Evolutionary conservation across 2,329 filamentous ascomycete genomes (phyloP), one percentile per base, ranked within the genome.

Genomic region (Microthyrium microscopicum): DNA sequence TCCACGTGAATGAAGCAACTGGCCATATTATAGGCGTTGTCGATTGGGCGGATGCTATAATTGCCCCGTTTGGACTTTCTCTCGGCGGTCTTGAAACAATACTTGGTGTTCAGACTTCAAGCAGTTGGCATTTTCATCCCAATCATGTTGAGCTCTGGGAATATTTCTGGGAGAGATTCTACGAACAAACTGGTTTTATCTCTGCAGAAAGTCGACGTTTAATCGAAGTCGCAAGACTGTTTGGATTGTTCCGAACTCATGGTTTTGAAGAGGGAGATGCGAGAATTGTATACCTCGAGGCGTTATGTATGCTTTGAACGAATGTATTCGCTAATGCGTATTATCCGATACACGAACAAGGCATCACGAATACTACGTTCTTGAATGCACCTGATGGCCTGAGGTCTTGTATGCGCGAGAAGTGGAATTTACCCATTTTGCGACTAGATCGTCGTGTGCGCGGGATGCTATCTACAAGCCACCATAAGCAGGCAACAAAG

Each of bases 21-120:
- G 33, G 40, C 25, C 38, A 41, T 34, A 40, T 41, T 33, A 41
- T 35, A 31, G 40, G 40, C 25, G 30, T 41, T 33, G 21, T 41
- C 3, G 35, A 41, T 38, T 40, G 35, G 40, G 38, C 38, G 16
- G 38, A 40, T 33, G 40, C 38, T 37, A 40, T 33, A 2, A 33
- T 40, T 40, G 35, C 38, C 38, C 40, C 38, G 19, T 40, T 41
- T 36, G 37, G 33, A 34, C 17, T 24, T 35, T 35, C 38, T 33
- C 36, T 38, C 20, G 29, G 36, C 18, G 31, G 36, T 35, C 32
- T 40, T n/a, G 38, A 40, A 29, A 33, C 31, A 29, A 36, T 40
- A 38, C 36, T 40, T 35, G 36, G 36, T 31, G 18, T 31, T 31
- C 18, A 31, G 29, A 31, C 29, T 20, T 31, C 18, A 22, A 34